Base-by-base conservation (phyloP, 2,329 filamentous ascomycete genomes). In the Alternaria gaisen region DNA sequence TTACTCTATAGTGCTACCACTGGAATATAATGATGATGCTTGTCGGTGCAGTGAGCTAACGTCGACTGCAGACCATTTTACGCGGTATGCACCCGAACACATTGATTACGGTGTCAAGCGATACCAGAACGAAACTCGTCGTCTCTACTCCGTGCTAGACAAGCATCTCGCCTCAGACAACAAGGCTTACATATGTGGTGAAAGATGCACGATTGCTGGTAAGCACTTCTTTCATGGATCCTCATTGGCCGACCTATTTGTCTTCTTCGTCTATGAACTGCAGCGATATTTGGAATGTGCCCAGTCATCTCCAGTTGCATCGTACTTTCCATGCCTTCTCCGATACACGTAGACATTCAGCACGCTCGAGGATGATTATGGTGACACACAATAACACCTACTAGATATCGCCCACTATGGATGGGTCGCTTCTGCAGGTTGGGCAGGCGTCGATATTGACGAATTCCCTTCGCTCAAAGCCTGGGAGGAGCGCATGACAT, bases 91-190 rank as follows among this genome's bases (percentile, higher is more conserved):
- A 1, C 91, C 92, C 0, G 90, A 94, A 76, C 88, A 86, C 76
- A 94, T 97, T 71, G 83, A 89, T 72, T 97, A 97, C 76, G 92
- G 90, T 64, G 87, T 96, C 56, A 88, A 91, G 73, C 87, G 93
- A 48, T 97, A 97, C 81, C 82, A 85, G 73, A 95, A 92, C 75
- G 93, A 97, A 81, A 92, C 91, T 0, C 85, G 90, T n/a, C 88
- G 93, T 3, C 83, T 97, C 2, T 97, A 95, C 81, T 84, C 88
- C 53, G 90, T 93, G 20, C 82, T 97, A 60, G 89, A 97, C 72
- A 87, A 85, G 48, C 88, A 93, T 56, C 86, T 97, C 6, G 73
- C 79, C 8, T 74, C 77, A 12, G 83, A 80, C 41, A 81, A 82
- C 52, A 81, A 79, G 10, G 81, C 82, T 12, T 88, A 84, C 68